Evolutionary conservation across 768 basidiomycete genomes (phyloP).

Genomic region (Macrolepiota dolichaula): DNA sequence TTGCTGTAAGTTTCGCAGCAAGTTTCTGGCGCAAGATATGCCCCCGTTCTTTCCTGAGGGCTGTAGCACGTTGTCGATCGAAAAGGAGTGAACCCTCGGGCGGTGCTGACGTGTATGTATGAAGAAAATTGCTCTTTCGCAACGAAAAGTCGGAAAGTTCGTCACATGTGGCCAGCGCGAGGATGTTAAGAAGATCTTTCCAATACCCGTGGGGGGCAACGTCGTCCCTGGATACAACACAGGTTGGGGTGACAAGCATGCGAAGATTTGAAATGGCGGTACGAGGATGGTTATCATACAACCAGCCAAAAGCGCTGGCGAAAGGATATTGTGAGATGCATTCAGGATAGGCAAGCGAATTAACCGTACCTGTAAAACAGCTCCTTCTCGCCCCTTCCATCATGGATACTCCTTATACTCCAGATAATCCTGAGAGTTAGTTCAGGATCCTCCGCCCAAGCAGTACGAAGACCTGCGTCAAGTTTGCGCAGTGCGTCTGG

Average conservation of each 20-base stretch:
- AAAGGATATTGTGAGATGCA: not conserved
- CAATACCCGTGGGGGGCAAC: conserved; percentile 59
- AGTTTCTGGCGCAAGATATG: conserved; percentile 17
- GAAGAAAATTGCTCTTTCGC: conserved; percentile 24
- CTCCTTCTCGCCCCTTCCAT: conserved; percentile 61
- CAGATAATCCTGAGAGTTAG: conserved; percentile 65
- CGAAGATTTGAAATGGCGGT: conserved; percentile 64
- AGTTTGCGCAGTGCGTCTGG: conserved; percentile 16
- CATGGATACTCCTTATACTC: conserved; percentile 66
- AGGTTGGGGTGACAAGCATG: conserved; percentile 50
- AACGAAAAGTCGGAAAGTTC: conserved; percentile 33
- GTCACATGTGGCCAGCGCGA: conserved; percentile 53
- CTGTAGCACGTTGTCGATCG: not conserved
- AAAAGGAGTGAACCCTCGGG: not conserved
- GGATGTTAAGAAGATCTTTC: conserved; percentile 72
- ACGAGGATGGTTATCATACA: conserved; percentile 64
- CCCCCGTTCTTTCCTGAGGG: conserved; percentile 23
- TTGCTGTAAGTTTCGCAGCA: conserved; percentile 35
- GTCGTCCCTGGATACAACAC: conserved; percentile 28
- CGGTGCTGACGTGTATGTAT: conserved; percentile 16
- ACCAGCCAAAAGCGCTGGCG: conserved; percentile 58
- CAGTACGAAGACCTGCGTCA: conserved; percentile 34
- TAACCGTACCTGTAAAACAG: conserved; percentile 49
- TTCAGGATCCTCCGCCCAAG: conserved; percentile 57
- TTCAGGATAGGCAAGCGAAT: not conserved